Evolutionary conservation across 768 basidiomycete genomes (phyloP).

Genomic region (Amanita polypyramis): DNA sequence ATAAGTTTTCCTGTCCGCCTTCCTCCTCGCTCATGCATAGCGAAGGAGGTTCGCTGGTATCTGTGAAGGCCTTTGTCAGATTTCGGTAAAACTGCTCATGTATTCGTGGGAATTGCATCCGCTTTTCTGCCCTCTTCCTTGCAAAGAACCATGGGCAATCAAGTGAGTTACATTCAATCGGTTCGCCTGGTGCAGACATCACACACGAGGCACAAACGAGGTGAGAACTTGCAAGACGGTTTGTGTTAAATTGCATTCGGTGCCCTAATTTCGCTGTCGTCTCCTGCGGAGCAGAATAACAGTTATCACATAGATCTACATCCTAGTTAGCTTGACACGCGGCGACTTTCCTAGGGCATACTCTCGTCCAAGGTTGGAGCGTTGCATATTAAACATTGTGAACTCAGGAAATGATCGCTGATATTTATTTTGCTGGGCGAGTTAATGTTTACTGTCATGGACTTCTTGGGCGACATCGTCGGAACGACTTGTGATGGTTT

Average conservation of each 20-base stretch:
- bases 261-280: slow-evolving; percentile 47
- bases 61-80: slow-evolving; percentile 9
- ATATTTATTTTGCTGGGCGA: slow-evolving; percentile 40
- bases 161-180: slow-evolving; percentile 66
- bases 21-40: not conserved
- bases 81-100: slow-evolving; percentile 18
- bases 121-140: slow-evolving; percentile 46
- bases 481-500: slow-evolving; percentile 30
- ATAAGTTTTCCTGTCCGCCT: not conserved
- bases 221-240: slow-evolving; percentile 46
- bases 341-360: not conserved
- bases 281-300: slow-evolving; percentile 36
- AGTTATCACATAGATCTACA: slow-evolving; percentile 57
- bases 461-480: slow-evolving; percentile 3
- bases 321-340: not conserved
- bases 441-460: slow-evolving; percentile 20
- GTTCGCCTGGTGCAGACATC: slow-evolving; percentile 40
- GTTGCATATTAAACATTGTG: slow-evolving; percentile 63
- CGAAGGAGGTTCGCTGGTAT: not conserved
- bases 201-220: slow-evolving; percentile 67
- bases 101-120: slow-evolving; percentile 24
- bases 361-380: slow-evolving; percentile 25
- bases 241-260: slow-evolving; percentile 45
- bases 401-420: slow-evolving; percentile 64
- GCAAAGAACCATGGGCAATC: slow-evolving; percentile 84